Base-by-base conservation (phyloP, 169 alveolate species). In the Toxoplasma gondii region DNA sequence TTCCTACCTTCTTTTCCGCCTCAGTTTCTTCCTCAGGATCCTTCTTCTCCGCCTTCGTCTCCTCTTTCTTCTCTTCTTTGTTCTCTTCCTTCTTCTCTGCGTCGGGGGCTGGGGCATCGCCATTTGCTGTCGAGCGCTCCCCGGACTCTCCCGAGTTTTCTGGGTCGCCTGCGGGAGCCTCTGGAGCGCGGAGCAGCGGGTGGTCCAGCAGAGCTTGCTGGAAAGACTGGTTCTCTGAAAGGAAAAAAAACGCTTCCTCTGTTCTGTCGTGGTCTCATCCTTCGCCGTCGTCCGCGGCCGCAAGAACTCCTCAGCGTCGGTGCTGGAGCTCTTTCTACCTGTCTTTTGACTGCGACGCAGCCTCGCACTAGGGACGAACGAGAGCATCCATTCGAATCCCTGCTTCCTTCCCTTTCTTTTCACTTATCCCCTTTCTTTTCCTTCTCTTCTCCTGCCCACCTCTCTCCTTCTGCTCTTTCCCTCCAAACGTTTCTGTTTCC, bases 161-260 rank as follows among this genome's bases (percentile, higher is more conserved):
- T 19, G 49, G 45, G 2, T 41, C 22, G n/a, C n/a, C 19, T 4
- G 39, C 39, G 19, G 86, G 44, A 17, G 39, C 44, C 39, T 78
- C 44, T 22, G 38, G 67, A 16, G 64, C 90, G 9, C 41, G 53
- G 41, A 82, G 27, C n/a, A 82, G 64, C n/a, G 90, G 90, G 38
- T 82, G 90, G 67, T 22, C 90, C 34, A 82, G 67, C 31, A 82
- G 64, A 31, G 53, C 67, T 49, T 82, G 90, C 67, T 82, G 90
- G 64, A 82, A 82, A 38, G 90, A 10, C 41, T 82, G 90, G 38
- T 36, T 41, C 64, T 82, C 90, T 82, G 90, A 4, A 82, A 31
- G n/a, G 39, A 82, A 4, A 24, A 12, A 82, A 82, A 44, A 81
- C 19, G 16, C n/a, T n/a, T n/a, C n/a, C n/a, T n/a, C n/a, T n/a